Evolutionary conservation across 164 flowering plant species (phyloP), one percentile per base, ranked within the genome.

Genomic region (Akebia trifoliata): DNA sequence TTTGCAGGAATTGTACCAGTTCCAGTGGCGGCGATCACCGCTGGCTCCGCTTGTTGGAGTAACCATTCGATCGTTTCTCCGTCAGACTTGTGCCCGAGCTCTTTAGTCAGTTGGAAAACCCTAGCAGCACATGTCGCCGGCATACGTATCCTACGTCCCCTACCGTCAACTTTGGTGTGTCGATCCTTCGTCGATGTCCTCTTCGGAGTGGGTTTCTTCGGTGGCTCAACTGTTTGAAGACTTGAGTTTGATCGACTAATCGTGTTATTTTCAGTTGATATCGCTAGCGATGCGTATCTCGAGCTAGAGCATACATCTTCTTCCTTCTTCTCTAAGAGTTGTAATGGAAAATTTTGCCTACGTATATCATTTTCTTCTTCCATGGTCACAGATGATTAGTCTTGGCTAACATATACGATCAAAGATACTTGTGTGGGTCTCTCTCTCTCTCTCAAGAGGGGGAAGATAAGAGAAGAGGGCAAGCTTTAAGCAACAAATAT

Each of bases 81-180:
- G 32, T 86, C 94, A 17, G 90, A 78, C 56, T 82, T 82, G 59
- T 86, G 94, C 34, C 94, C 94, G 0, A 84, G 73, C 56, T 84
- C 94, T 20, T 78, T 28, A 2, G 93, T 86, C 14, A 86, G 66
- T 66, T 86, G 89, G 54, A 86, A 86, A 48, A 86, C 88, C 62
- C 95, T 61, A n/a, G 95, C 95, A 2, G 95, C 95, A 24, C 90
- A 87, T 0, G 83, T 54, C 4, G 88, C 91, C 4, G 95, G 95
- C 95, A 87, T 84, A 17, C 95, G 85, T 67, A 87, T 87, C 54
- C 95, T 75, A 18, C 95, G 86, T 37, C 95, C 90, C 1, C 95
- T 73, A 4, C 95, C 90, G 6, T 87, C 95, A 0, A 86, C 94
- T 55, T 86, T 86, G 4, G 90, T 86, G 70, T 86, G 94, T 8